Evolutionary conservation across 2,329 filamentous ascomycete species (phyloP).

Genomic region (Sporothrix phasma): DNA sequence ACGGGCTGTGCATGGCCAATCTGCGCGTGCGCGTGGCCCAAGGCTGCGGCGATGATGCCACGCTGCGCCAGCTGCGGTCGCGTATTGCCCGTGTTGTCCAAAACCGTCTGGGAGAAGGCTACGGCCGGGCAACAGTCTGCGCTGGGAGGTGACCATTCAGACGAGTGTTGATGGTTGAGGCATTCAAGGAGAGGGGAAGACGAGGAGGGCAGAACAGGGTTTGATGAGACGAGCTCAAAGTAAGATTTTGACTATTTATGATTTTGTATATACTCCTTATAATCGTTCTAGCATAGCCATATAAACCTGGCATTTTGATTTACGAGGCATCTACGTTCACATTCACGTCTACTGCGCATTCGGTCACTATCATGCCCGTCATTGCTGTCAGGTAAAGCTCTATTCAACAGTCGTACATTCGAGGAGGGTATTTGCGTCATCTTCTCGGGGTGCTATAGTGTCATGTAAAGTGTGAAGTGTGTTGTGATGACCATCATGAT

Average conservation of each 20-base stretch:
- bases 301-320: neutral
- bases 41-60: conserved; percentile 62
- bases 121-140: conserved; percentile 69
- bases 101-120: conserved; percentile 78
- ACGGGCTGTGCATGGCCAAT: conserved; percentile 92
- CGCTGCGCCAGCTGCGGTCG: conserved; percentile 62
- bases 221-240: neutral
- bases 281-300: neutral
- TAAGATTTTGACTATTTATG: neutral
- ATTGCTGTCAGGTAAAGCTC: neutral
- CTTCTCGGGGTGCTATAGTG: neutral
- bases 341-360: neutral
- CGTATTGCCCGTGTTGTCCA: conserved; percentile 70
- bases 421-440: conserved; percentile 5
- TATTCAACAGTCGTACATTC: conserved; percentile 3
- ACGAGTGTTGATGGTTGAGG: conserved; percentile 38
- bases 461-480: neutral
- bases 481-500: neutral
- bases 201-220: neutral
- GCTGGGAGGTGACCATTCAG: conserved; percentile 91
- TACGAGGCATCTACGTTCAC: neutral
- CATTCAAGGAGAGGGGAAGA: neutral
- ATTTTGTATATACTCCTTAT: neutral
- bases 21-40: conserved; percentile 63
- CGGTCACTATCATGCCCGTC: neutral